Evolutionary conservation across 371 early-diverging fungal genomes (phyloP), one percentile per base, ranked within the genome.

Genomic region (Syncephalastrum monosporum): DNA sequence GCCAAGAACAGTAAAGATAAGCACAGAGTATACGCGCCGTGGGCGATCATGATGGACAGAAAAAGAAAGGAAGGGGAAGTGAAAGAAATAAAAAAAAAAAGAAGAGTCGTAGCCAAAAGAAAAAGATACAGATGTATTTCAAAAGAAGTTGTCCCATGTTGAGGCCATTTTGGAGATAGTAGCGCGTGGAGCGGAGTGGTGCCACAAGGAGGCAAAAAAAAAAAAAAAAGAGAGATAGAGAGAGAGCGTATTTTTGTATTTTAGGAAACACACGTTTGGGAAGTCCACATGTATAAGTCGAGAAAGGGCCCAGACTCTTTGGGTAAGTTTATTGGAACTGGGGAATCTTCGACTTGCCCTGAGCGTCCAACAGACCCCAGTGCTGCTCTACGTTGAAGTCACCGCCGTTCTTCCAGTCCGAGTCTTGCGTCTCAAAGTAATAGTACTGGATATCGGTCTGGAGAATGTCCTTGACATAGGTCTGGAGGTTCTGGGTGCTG

Each of bases 401-500:
- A 25, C 82, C 74, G 23, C 52, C 61, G 24, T 55, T 43, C 66
- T 86, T 86, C 87, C 87, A 87, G 12, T 65, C 65, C 27, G 82
- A 73, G 59, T 87, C 88, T 44, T 77, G 72, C 46, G 83, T 75
- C 59, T 79, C 79, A 64, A 87, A 87, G 64, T 72, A 85, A 48
- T 81, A 77, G 53, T 86, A 86, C 45, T 79, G 66, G 50, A 87
- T 56, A 21, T 72, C 62, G 13, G 69, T 47, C 3, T n/a, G 61
- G 41, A 61, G 47, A 15, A 67, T 52, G 4, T 66, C 69, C 44
- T 70, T 69, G 48, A 79, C 75, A 53, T 72, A 84, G 38, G 53
- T 67, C 55, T 72, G 60, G 49, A 78, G 62, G 57, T 81, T 80
- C 10, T 57, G 41, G 5, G 71, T 56, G 50, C 81, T 72, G 6